Conservation (phyloP, 1,139 yeast species). For the Blastobotrys arbuscula region DNA sequence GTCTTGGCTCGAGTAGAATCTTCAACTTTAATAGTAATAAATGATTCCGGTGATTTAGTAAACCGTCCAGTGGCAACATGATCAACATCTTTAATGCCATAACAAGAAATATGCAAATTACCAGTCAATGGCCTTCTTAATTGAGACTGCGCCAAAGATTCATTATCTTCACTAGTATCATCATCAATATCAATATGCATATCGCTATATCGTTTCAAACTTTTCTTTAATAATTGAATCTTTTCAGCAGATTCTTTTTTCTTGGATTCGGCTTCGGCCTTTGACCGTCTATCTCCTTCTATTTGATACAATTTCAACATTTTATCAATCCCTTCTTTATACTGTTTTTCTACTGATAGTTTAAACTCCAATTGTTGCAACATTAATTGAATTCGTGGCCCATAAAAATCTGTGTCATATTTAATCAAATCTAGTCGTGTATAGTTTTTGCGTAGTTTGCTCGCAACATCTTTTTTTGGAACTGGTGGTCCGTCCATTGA, state of each 20-base stretch:
- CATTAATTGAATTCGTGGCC: conserved; percentile 95
- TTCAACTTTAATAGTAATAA: conserved; percentile 74
- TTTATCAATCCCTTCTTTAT: conserved; percentile 87
- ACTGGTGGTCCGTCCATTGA: conserved; percentile 16
- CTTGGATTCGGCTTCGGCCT: conserved; percentile 87
- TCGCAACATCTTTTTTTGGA: conserved; percentile 19
- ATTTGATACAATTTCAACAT: conserved; percentile 76
- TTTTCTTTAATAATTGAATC: conserved; percentile 74
- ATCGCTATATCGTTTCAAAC: conserved; percentile 82
- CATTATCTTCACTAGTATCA: conserved; percentile 36
- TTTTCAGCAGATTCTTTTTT: conserved; percentile 78
- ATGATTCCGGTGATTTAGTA: conserved; percentile 74
- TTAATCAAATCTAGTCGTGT: conserved; percentile 66
- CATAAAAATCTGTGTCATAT: conserved; percentile 89
- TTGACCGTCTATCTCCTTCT: conserved; percentile 85
- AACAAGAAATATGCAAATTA: conserved; percentile 58
- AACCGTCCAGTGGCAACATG: conserved; percentile 81
- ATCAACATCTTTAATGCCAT: conserved; percentile 82
- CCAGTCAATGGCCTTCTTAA: conserved; percentile 82
- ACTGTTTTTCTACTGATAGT: conserved; percentile 87
- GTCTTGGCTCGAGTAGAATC: conserved; percentile 79
- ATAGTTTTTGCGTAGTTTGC: conserved; percentile 23
- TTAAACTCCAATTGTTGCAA: conserved; percentile 90
- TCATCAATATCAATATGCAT: conserved; percentile 71
- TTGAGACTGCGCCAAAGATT: conserved; percentile 48